A percentile compares a stretch with the other conserved stretches of the same genome.
phyloP scores from a whole-genome alignment of 1,139 yeast species.

The Yamadazyma diddensiae region DNA sequence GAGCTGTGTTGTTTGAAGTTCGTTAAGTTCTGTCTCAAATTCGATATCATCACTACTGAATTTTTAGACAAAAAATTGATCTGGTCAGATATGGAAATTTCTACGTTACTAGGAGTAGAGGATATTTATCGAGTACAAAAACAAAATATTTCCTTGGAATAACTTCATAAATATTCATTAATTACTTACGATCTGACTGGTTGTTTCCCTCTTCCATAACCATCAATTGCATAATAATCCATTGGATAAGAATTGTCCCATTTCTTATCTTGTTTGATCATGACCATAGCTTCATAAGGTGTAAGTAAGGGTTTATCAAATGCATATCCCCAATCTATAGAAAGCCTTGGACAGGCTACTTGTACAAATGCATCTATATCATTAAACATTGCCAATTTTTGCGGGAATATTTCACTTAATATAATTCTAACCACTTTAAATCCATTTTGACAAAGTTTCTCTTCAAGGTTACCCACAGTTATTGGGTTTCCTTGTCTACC shows the following conservation, averaged over 20 bases:
- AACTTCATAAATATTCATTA: slow-evolving; percentile 1
- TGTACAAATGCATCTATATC: slow-evolving; percentile 95
- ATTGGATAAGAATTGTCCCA: slow-evolving; percentile 80
- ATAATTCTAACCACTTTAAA: slow-evolving; percentile 76
- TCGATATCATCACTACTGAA: slow-evolving; percentile 36
- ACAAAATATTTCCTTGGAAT: slow-evolving; percentile 4
- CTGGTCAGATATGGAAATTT: slow-evolving; percentile 59
- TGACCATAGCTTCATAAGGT: slow-evolving; percentile 95
- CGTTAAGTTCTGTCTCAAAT: slow-evolving; percentile 51
- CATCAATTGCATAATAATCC: slow-evolving; percentile 91
- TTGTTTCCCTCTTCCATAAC: slow-evolving; percentile 85
- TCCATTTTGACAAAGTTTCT: slow-evolving; percentile 49
- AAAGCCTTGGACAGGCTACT: slow-evolving; percentile 94
- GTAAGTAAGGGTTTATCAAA: slow-evolving; percentile 88
- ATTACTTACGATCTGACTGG: slow-evolving; percentile 32
- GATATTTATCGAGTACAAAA: slow-evolving; percentile 18
- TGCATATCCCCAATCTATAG: slow-evolving; percentile 99
- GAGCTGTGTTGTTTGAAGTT: slow-evolving; percentile 47
- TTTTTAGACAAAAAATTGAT: slow-evolving; percentile 41
- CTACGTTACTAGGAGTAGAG: slow-evolving; percentile 64
- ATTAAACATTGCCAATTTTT: slow-evolving; percentile 88
- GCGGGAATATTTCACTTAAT: slow-evolving; percentile 90
- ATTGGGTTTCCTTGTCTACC: slow-evolving; percentile 93
- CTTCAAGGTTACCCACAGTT: slow-evolving; percentile 67
- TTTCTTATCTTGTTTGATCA: slow-evolving; percentile 67